A percentile compares a stretch with the other conserved stretches of the same genome.
phyloP scores from a whole-genome alignment of 2,329 filamentous ascomycete species.

The Botrytis porri region DNA sequence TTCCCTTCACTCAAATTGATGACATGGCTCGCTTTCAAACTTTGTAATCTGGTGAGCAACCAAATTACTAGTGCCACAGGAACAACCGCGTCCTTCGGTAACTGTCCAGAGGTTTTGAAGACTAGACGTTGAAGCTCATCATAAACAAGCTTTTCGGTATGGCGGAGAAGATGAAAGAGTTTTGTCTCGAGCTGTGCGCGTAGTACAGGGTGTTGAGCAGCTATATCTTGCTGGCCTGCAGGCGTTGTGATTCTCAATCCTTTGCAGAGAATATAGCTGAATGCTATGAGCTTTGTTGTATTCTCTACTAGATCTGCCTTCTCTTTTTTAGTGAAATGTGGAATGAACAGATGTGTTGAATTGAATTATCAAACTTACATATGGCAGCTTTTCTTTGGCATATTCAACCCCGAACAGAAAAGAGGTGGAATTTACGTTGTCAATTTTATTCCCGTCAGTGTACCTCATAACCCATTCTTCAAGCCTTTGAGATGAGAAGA shows the following conservation, averaged over 20 bases:
- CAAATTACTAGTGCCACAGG: slow-evolving; percentile 33
- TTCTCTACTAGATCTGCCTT: slow-evolving; percentile 18
- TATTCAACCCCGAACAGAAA: slow-evolving; percentile 32
- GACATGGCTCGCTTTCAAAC: slow-evolving; percentile 27
- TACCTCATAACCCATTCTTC: slow-evolving; percentile 35
- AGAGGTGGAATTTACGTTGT: slow-evolving; percentile 1
- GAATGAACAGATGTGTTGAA: not conserved
- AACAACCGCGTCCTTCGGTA: slow-evolving; percentile 30
- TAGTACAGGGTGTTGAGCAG: slow-evolving; percentile 9
- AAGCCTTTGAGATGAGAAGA: slow-evolving; percentile 16
- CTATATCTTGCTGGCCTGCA: not conserved
- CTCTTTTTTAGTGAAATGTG: not conserved
- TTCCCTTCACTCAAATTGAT: slow-evolving; percentile 24
- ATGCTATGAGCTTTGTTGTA: slow-evolving; percentile 15
- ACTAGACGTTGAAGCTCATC: slow-evolving; percentile 31
- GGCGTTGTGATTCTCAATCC: slow-evolving; percentile 23
- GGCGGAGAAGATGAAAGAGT: slow-evolving; percentile 30
- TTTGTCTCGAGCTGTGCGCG: slow-evolving; percentile 33
- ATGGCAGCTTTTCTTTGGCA: slow-evolving; percentile 29
- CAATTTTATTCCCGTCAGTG: slow-evolving; percentile 26
- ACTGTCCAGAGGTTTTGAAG: slow-evolving; percentile 30
- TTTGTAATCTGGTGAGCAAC: slow-evolving; percentile 30
- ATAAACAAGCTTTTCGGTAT: slow-evolving; percentile 29
- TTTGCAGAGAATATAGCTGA: slow-evolving; percentile 30
- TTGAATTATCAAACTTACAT: slow-evolving; percentile 16